A percentile compares a stretch with the other conserved stretches of the same genome.
Evolutionary conservation across 2,329 filamentous ascomycete genomes (phyloP).

Genomic region (Alternaria alternata): DNA sequence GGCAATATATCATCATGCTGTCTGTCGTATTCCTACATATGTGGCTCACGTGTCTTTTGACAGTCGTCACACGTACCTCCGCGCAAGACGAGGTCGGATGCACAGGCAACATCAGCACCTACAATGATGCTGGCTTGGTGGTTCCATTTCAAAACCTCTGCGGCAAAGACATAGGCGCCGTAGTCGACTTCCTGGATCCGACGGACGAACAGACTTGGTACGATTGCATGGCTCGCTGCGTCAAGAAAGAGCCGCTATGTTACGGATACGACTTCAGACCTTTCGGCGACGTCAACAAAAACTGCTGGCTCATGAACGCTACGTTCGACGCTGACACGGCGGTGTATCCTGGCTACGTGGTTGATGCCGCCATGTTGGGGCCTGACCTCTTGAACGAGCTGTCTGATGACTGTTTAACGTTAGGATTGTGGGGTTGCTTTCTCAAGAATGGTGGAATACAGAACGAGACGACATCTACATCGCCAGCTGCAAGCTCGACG

Average conservation of each 20-base stretch:
- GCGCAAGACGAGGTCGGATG: background rate
- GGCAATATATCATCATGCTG: background rate
- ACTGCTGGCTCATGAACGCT: conserved; percentile 20
- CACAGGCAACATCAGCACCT: background rate
- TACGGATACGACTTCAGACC: conserved; percentile 11
- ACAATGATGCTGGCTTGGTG: background rate
- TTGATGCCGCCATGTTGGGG: conserved; percentile 13
- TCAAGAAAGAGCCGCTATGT: conserved; percentile 7
- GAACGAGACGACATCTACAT: background rate
- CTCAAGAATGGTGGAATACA: background rate
- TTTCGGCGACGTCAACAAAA: background rate
- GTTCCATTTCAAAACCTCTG: conserved; percentile 20
- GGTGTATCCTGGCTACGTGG: background rate
- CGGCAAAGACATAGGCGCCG: conserved; percentile 17
- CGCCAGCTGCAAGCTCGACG: background rate
- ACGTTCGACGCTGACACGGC: conserved; percentile 1
- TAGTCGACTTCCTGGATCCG: conserved; percentile 12
- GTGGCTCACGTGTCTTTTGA: background rate
- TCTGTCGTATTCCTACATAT: background rate
- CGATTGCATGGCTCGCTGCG: conserved; percentile 17
- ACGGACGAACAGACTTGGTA: conserved; percentile 5
- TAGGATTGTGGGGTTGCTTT: background rate
- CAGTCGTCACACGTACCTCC: background rate
- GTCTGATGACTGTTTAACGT: background rate
- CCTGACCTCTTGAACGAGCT: background rate